A percentile compares a stretch with the other conserved stretches of the same genome.
These are phyloP conservation scores for Oryza glaberrima DNA, from an alignment of 176 grass and related monocot genomes.

Conservation along the genomic window DNA sequence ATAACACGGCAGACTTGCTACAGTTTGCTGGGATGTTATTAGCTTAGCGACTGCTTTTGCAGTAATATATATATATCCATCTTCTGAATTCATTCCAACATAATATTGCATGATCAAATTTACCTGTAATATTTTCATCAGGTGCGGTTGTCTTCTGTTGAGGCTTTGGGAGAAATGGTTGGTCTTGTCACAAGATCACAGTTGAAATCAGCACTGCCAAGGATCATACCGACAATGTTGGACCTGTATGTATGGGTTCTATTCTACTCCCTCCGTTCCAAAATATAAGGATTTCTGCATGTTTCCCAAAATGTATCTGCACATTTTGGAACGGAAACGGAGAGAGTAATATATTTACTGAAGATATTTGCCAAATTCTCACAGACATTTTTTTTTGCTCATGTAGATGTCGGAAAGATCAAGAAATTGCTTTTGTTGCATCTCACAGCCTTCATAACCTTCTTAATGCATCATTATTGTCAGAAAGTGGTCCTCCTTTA, in stretches of 20 bases:
- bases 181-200: constrained; percentile 91
- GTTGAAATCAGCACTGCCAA: constrained; percentile 86
- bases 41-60: background rate
- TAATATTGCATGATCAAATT: constrained; percentile 25
- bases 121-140: constrained; percentile 46
- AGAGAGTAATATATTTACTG: constrained; percentile 32
- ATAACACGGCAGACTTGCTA: constrained; percentile 3
- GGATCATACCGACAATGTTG: constrained; percentile 90
- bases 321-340: too few species aligned
- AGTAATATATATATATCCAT: background rate
- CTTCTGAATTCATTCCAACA: background rate
- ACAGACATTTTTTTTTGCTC: constrained; percentile 35
- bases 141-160: constrained; percentile 86
- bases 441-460: constrained; percentile 89
- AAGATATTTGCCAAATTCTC: constrained; percentile 32
- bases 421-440: constrained; percentile 85
- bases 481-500: constrained; percentile 92
- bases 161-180: constrained; percentile 99
- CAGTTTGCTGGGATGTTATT: constrained; percentile 1
- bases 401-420: constrained; percentile 91
- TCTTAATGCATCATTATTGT: constrained; percentile 77
- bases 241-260: constrained; percentile 89
- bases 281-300: too few species aligned
- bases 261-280: background rate
- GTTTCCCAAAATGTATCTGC: too few species aligned